Evolutionary conservation across 2,329 filamentous ascomycete species (phyloP).

Genomic region (Ascochyta koolunga): DNA sequence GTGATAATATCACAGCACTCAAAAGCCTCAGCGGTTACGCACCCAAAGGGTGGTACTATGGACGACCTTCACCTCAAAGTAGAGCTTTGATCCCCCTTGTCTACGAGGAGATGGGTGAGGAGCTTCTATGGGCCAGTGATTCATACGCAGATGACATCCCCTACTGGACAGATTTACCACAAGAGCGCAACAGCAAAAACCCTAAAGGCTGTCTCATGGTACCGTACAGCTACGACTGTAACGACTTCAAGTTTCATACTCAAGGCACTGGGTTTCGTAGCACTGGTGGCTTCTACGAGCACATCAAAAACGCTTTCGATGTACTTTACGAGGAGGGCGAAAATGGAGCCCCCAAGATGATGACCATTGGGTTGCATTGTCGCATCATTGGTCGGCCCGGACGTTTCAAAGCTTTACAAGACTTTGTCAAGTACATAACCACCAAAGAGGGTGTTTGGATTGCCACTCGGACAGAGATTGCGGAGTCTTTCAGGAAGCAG

Average conservation of each 20-base stretch:
- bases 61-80: too few relatives aligned
- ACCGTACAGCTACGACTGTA: conserved; percentile 62
- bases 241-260: conserved; percentile 56
- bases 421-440: conserved; percentile 61
- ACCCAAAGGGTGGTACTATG: too few relatives aligned
- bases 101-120: conserved; percentile 56
- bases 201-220: conserved; percentile 61
- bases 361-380: conserved; percentile 62
- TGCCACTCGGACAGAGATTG: conserved; percentile 60
- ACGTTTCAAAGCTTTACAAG: conserved; percentile 57
- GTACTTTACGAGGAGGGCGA: conserved; percentile 60
- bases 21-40: conserved; percentile 8
- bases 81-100: background rate
- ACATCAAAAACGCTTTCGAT: conserved; percentile 59
- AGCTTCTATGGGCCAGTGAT: conserved; percentile 58
- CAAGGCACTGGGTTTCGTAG: conserved; percentile 53
- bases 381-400: conserved; percentile 61
- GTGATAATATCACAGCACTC: background rate
- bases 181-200: conserved; percentile 46
- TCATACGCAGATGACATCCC: conserved; percentile 62
- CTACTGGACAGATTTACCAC: conserved; percentile 61
- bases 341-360: conserved; percentile 50
- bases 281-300: conserved; percentile 50
- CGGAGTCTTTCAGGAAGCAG: conserved; percentile 55
- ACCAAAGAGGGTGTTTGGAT: conserved; percentile 63